Evolutionary conservation across 345 rosid species (phyloP).

Genomic region (Linum lewisii): DNA sequence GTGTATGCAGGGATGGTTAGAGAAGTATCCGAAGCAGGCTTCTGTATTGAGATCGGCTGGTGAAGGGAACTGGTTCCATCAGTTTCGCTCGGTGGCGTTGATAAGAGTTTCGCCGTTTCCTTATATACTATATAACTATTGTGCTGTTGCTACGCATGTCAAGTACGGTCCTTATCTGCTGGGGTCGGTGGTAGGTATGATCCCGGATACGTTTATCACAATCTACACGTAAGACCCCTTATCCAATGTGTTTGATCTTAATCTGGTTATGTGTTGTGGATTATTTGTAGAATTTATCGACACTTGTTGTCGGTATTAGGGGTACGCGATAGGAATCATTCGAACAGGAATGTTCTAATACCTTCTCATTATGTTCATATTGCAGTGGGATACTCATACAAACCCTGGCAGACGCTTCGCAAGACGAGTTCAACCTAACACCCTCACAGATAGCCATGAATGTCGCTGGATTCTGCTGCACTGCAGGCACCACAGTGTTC

Average conservation of each 20-base stretch:
- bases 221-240: conserved; percentile 68
- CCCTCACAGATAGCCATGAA: conserved; percentile 67
- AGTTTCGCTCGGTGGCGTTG: conserved; percentile 24
- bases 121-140: conserved; percentile 69
- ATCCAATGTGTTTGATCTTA: not conserved
- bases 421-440: conserved; percentile 42
- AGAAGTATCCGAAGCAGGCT: conserved; percentile 26
- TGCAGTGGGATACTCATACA: conserved; percentile 76
- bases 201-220: conserved; percentile 84
- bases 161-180: conserved; percentile 74
- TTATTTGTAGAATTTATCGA: not conserved
- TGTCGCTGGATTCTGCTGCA: conserved; percentile 58
- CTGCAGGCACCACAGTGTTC: conserved; percentile 56
- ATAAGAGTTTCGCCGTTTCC: conserved; percentile 37
- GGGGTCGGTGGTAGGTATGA: conserved; percentile 82
- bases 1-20: conserved; percentile 11
- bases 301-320: not conserved
- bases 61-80: conserved; percentile 43
- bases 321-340: too few relatives aligned
- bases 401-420: conserved; percentile 88
- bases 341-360: not conserved
- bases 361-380: conserved; percentile 2
- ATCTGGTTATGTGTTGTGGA: not conserved
- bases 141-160: conserved; percentile 85
- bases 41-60: conserved; percentile 27